Conservation (phyloP, 805 yeast species). For the Grigorovia humatica region DNA sequence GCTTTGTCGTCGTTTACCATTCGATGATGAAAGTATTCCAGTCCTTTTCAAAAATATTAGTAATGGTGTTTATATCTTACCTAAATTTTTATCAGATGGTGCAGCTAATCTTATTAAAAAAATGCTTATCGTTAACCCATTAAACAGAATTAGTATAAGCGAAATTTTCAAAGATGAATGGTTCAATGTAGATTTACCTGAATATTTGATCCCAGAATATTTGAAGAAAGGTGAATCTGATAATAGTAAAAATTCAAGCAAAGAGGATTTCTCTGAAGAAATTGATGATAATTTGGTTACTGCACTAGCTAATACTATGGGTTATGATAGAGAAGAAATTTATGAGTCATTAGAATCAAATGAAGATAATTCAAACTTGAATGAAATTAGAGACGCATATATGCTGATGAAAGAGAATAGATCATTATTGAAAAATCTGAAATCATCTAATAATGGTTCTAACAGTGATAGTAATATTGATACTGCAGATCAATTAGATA, state of each 20-base stretch:
- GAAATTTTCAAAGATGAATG: conserved; percentile 91
- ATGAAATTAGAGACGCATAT: conserved; percentile 82
- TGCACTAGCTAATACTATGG: conserved; percentile 74
- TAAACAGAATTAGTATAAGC: conserved; percentile 84
- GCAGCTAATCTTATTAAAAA: conserved; percentile 73
- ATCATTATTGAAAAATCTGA: conserved; percentile 55
- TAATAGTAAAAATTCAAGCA: not conserved
- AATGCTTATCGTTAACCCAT: conserved; percentile 91
- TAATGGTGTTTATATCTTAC: conserved; percentile 86
- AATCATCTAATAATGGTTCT: conserved; percentile 23
- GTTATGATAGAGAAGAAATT: conserved; percentile 78
- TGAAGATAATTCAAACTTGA: conserved; percentile 40
- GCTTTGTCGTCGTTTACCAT: conserved; percentile 92
- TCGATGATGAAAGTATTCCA: conserved; percentile 93
- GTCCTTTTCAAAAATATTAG: conserved; percentile 85
- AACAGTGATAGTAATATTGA: conserved; percentile 22
- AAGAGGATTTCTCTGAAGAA: conserved; percentile 23
- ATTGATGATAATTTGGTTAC: conserved; percentile 68
- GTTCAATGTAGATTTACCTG: conserved; percentile 76
- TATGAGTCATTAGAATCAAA: conserved; percentile 50
- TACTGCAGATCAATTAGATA: conserved; percentile 41
- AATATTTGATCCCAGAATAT: conserved; percentile 52
- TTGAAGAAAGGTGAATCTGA: conserved; percentile 8
- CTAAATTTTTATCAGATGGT: conserved; percentile 75
- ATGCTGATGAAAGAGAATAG: conserved; percentile 72